Base-by-base conservation (phyloP, 306 rosid genomes). In the Comarum palustre region DNA sequence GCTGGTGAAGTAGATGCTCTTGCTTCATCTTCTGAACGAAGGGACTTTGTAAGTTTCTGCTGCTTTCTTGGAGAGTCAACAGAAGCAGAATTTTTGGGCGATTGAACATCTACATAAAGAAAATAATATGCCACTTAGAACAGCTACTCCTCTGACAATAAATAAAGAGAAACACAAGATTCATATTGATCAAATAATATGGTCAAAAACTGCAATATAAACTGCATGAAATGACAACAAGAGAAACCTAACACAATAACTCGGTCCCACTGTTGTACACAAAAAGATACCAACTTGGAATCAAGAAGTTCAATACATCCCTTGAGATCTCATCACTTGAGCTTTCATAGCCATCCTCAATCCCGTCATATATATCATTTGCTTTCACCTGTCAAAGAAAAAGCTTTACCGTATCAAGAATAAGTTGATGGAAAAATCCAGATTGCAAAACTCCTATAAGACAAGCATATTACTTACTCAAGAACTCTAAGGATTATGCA, bases 271-370 rank as follows among this genome's bases (percentile, higher is more conserved):
- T 4, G 25, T 24, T 70, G 15, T 52, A 58, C 32, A 13, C 29
- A 57, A 68, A 51, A 50, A 81, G 76, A 58, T 41, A 58, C 50
- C 9, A 60, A 73, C 75, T 73, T 52, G n/a, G 65, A 22, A 45
- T 32, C 31, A 10, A 16, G 48, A 62, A 81, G 17, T 67, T 51
- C 67, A 62, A 67, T 11, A 29, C 17, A 48, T 45, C 22, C 60
- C 59, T 48, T 57, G 96, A 91, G 69, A 87, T 75, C 76, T 95
- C 99, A 81, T 95, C 99, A 78, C 86, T 91, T 41, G 97, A 87
- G 89, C 99, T 91, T 66, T 91, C 97, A 82, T 95, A 90, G 60
- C 86, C 99, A 69, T 95, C 99, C 81, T 91, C 99, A 76, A 78
- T 31, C 32, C 86, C 96, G 77, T 87, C 97, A 82, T 83, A 75